A percentile compares a stretch with the other conserved stretches of the same genome.
Conservation (phyloP, 176 grass and related monocot species). For the Oryza australiensis region DNA sequence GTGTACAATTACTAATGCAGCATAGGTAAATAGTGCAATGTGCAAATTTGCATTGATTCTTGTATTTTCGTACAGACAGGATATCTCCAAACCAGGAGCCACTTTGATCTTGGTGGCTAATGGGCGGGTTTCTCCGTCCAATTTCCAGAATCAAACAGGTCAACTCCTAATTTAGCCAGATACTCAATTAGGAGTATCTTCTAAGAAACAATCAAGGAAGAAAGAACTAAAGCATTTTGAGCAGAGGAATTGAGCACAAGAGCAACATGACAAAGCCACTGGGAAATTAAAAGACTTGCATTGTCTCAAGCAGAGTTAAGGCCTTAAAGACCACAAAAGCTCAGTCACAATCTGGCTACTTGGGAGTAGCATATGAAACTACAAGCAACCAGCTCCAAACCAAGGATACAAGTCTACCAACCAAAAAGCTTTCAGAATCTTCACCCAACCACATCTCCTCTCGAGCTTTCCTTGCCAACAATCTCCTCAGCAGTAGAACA, state of each 20-base stretch:
- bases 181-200: neutral
- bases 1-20: neutral
- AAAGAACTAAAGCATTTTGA: neutral
- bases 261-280: neutral
- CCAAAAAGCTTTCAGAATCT: constrained; percentile 6
- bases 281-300: constrained; percentile 16
- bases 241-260: neutral
- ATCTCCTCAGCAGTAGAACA: constrained; percentile 77
- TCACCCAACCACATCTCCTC: neutral
- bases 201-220: neutral
- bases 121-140: neutral
- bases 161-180: neutral
- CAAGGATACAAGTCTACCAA: neutral
- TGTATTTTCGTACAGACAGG: neutral
- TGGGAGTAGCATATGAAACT: neutral
- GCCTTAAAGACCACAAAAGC: constrained; percentile 20
- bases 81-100: neutral
- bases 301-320: constrained; percentile 21
- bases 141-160: neutral
- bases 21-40: neutral
- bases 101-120: neutral
- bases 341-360: constrained; percentile 37
- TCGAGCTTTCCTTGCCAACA: neutral
- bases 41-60: neutral
- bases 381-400: constrained; percentile 1